Evolutionary conservation across 2,329 filamentous ascomycete genomes (phyloP), one percentile per base, ranked within the genome.

Genomic region (Trichoderma koningii): DNA sequence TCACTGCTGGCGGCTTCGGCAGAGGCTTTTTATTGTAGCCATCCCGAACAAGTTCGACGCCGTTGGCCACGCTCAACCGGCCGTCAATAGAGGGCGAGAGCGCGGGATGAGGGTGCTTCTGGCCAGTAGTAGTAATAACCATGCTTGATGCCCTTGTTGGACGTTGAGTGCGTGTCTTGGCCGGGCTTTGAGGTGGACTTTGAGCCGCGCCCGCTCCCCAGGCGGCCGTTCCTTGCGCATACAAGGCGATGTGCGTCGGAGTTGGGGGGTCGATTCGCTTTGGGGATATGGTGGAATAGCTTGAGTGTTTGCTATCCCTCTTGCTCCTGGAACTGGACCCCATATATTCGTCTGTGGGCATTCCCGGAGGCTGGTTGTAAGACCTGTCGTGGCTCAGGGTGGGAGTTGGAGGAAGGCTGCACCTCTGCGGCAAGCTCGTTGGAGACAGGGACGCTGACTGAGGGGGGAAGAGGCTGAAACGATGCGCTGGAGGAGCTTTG

Each of bases 201-300:
- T 42, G n/a, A 10, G 28, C n/a, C 47, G 48, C 28, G 26, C 57
- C 48, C 7, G 47, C 10, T 19, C 38, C 28, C 51, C 51, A 50
- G 3, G 47, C 30, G 9, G 23, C 23, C n/a, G 53, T 53, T 3
- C 23, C 57, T 3, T 59, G 26, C 21, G 67, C 66, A 3, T 41
- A 53, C 15, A 38, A 14, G 34, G 34, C 34, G 12, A 50, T 42
- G n/a, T 60, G 65, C 12, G 34, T 38, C 1, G 66, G 61, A 12
- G 34, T 38, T 3, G 66, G 61, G 7, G 53, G n/a, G 38, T 72
- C 71, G 3, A 70, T 69, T n/a, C 66, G 69, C 7, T 68, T 69
- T 7, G 74, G 68, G 10, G 71, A 65, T 41, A 68, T 63, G 15
- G 70, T 70, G 15, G 71, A 67, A 52, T 72, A 70, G 28, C 71